These are phyloP conservation scores for Lolium rigidum DNA, from an alignment of 176 grass and related monocot genomes.

Conservation along the genomic window DNA sequence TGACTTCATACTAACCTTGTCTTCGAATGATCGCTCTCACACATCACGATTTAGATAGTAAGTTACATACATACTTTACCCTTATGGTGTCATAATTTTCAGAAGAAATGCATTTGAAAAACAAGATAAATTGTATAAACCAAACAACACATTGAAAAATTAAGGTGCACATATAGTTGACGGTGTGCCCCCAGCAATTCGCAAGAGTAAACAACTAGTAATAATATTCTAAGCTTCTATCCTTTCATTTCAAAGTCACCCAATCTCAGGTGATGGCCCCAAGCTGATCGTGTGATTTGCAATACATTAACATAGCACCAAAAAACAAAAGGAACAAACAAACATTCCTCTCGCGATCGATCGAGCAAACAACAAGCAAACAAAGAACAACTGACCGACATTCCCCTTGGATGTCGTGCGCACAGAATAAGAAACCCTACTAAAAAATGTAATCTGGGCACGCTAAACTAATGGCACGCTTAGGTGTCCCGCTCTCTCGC, in stretches of 20 bases:
- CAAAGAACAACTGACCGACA: conserved; percentile 67
- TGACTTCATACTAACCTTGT: background rate
- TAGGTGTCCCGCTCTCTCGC: background rate
- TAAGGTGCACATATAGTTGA: background rate
- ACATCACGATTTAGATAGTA: background rate
- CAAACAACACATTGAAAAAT: background rate
- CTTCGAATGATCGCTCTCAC: background rate
- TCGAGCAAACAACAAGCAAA: conserved; percentile 55
- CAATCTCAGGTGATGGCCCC: conserved; percentile 48
- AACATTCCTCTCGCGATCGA: conserved; percentile 44
- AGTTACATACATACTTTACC: background rate
- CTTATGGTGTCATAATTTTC: background rate
- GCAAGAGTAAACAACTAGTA: background rate
- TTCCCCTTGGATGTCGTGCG: conserved; percentile 49
- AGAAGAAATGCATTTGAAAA: background rate
- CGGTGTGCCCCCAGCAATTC: background rate
- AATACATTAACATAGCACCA: conserved; percentile 48
- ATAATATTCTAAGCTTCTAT: conserved; percentile 11
- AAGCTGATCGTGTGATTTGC: conserved; percentile 54
- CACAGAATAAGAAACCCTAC: conserved; percentile 19
- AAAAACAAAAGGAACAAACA: conserved; percentile 46
- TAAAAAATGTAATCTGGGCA: conserved; percentile 47
- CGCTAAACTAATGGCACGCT: conserved; percentile 58
- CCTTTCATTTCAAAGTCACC: conserved; percentile 34
- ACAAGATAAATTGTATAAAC: background rate